Base-by-base conservation (phyloP, 768 basidiomycete genomes). In the Coprinellus micaceus region DNA sequence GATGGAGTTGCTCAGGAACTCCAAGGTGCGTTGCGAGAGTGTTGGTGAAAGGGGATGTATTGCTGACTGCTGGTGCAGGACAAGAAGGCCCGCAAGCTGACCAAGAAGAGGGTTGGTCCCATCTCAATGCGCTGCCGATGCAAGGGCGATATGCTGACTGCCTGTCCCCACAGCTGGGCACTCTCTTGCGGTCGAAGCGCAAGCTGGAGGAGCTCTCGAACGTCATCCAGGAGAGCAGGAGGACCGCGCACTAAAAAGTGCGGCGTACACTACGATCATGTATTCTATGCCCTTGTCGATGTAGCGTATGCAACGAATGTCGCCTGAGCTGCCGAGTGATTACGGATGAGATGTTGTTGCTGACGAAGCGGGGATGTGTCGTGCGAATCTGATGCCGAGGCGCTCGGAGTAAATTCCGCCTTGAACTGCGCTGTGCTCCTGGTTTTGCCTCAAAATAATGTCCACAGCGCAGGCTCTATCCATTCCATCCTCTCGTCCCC, bases 51-150 rank as follows among this genome's bases (percentile, higher is more conserved):
- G 49, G 37, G 47, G 24, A 37, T 9, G 17, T 37, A 17, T 37
- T 37, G 36, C 36, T 37, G 9, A 37, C 9, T 9, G 36, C 36
- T 37, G 26, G 28, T 57, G 46, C 67, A 94, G 94, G 96, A 99
- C 75, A 99, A 99, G 86, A 98, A 96, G 78, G 96, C 96, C 58
- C 84, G 94, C 74, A 98, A 98, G 81, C 80, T 98, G 82, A 95
- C 94, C 66, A 99, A 99, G 88, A 98, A 96, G 82, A 88, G 94
- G 82, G 96, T 97, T 68, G 65, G 88, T 84, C 4, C 24, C 24
- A 52, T 51, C 52, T 15, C 33, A 21, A 17, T 47, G 59, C 49
- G n/a, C n/a, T n/a, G n/a, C 41, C 26, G 30, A 30, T 36, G 1
- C 19, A 15, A 51, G 26, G 36, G 41, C 53, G 26, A 53, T 56